Percentiles rank a stretch among this genome's conserved stretches.
Conservation (phyloP, 2,329 filamentous ascomycete genomes). For the Zymoseptoria ardabiliae region DNA sequence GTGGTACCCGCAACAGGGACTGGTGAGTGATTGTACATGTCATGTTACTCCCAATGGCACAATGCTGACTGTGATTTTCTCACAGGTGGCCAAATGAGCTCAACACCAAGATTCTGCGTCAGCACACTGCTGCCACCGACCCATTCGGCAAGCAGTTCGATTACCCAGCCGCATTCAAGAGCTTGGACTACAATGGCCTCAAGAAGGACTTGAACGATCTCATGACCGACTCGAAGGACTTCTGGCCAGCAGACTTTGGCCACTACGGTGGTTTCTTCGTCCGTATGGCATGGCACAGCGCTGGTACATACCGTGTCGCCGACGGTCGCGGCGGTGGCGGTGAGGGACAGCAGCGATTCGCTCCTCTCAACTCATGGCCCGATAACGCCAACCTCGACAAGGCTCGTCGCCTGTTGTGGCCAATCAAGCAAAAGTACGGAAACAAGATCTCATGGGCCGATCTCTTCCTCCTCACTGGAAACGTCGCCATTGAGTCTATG, state of each 20-base stretch:
- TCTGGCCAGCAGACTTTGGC: constrained; percentile 76
- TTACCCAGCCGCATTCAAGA: constrained; percentile 66
- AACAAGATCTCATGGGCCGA: constrained; percentile 78
- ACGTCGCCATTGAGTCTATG: constrained; percentile 71
- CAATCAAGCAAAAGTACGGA: constrained; percentile 79
- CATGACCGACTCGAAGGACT: constrained; percentile 73
- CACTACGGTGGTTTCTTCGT: constrained; percentile 76
- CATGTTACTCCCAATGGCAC: not conserved
- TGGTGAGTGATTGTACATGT: constrained; percentile 38
- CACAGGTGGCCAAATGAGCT: constrained; percentile 57
- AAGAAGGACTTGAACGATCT: constrained; percentile 66
- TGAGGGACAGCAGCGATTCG: constrained; percentile 66
- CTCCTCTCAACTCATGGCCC: constrained; percentile 75
- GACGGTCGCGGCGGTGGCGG: constrained; percentile 71
- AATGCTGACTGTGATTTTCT: constrained; percentile 44
- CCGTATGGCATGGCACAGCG: constrained; percentile 74
- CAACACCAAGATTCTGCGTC: constrained; percentile 64
- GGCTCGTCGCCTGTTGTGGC: constrained; percentile 70
- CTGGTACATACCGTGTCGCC: constrained; percentile 68
- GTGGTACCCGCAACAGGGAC: constrained; percentile 61
- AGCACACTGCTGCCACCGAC: constrained; percentile 57
- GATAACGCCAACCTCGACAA: constrained; percentile 75
- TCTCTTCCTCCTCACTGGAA: constrained; percentile 62
- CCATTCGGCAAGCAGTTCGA: constrained; percentile 59
- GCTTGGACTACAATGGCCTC: constrained; percentile 59